A percentile compares a stretch with the other conserved stretches of the same genome.
Conservation (phyloP, 164 flowering plant genomes). For the Vitis riparia region DNA sequence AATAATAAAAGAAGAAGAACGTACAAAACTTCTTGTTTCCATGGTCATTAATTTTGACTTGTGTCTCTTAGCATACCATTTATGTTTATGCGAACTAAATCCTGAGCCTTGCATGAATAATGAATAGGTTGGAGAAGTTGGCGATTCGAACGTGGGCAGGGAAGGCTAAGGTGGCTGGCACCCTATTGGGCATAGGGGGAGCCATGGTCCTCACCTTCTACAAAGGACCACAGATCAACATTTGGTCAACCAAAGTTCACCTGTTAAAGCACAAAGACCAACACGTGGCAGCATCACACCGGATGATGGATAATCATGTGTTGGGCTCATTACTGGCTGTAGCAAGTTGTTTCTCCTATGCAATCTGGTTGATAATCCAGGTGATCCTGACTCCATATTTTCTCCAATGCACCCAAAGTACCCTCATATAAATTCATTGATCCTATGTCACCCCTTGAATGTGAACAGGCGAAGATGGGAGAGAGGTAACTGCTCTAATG, state of each 20-base stretch:
- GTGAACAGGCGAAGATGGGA: slow-evolving; percentile 25
- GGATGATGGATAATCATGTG: not conserved
- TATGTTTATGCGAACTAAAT: too few species aligned
- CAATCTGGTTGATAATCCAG: slow-evolving; percentile 21
- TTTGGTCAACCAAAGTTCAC: slow-evolving; percentile 32
- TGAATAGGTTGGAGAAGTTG: slow-evolving; percentile 26
- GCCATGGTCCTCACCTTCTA: slow-evolving; percentile 30
- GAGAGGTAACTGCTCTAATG: slow-evolving; percentile 24
- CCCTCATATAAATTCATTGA: too few species aligned
- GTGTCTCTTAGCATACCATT: too few species aligned
- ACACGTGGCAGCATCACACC: not conserved
- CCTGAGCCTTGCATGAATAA: too few species aligned
- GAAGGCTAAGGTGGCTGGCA: slow-evolving; percentile 28
- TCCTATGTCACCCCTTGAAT: too few species aligned
- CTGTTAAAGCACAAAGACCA: slow-evolving; percentile 11
- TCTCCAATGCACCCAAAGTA: too few species aligned
- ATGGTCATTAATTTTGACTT: too few species aligned
- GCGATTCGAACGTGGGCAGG: slow-evolving; percentile 13
- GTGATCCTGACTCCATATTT: not conserved
- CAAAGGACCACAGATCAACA: slow-evolving; percentile 21
- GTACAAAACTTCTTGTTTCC: too few species aligned
- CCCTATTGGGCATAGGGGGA: slow-evolving; percentile 29
- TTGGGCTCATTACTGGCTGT: slow-evolving; percentile 10
- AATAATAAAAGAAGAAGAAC: too few species aligned
- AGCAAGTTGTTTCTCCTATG: slow-evolving; percentile 9